phyloP scores from a whole-genome alignment of 306 rosid species.

The Mucuna pruriens region DNA sequence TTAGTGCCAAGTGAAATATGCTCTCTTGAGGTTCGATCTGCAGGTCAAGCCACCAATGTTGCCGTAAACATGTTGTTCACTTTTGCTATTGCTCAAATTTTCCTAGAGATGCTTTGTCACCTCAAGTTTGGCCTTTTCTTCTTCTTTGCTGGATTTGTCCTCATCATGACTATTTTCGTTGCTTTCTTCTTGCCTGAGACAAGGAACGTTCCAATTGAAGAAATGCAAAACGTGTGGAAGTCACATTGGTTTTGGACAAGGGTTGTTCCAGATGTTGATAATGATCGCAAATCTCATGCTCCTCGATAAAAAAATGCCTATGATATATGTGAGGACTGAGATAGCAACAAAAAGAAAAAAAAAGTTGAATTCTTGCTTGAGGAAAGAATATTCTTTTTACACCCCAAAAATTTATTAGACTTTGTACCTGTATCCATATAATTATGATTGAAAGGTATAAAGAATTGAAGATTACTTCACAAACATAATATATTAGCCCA shows the following conservation, averaged over 20 bases:
- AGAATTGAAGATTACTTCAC: too few relatives aligned
- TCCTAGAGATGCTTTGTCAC: conserved; percentile 56
- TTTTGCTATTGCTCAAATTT: conserved; percentile 50
- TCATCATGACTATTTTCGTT: conserved; percentile 49
- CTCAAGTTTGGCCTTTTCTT: conserved; percentile 63
- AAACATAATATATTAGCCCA: too few relatives aligned
- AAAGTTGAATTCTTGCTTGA: too few relatives aligned
- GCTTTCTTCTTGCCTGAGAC: conserved; percentile 58
- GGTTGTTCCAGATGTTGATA: background rate
- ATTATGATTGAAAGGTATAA: too few relatives aligned
- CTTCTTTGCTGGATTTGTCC: conserved; percentile 53
- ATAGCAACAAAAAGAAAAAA: background rate
- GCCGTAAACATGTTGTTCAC: conserved; percentile 59
- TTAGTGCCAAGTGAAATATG: conserved; percentile 70
- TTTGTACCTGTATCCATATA: too few relatives aligned
- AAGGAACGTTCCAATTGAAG: conserved; percentile 59
- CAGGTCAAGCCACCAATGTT: conserved; percentile 61
- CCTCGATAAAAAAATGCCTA: background rate
- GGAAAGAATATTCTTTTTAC: too few relatives aligned
- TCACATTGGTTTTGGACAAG: conserved; percentile 63
- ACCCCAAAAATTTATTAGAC: too few relatives aligned
- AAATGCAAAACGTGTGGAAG: conserved; percentile 55
- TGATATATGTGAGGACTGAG: background rate
- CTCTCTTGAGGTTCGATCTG: conserved; percentile 59
- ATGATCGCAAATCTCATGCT: background rate